Percentiles rank a stretch among this genome's conserved stretches.
Evolutionary conservation across 176 grass and related monocot genomes (phyloP).

Genomic region (Avena sativa): DNA sequence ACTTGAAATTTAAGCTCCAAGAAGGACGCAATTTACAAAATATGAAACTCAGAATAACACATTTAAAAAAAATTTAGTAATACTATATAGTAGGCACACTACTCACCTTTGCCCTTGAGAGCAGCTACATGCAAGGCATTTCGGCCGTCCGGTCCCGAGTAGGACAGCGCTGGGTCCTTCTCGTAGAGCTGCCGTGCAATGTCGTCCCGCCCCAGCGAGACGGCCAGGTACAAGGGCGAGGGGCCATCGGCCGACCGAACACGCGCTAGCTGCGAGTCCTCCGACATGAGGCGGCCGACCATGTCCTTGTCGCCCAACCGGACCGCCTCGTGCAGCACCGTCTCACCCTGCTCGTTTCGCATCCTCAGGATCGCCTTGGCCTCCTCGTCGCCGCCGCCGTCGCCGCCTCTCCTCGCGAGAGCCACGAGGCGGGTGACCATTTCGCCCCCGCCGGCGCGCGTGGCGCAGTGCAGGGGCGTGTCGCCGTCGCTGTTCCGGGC

Average conservation of each 20-base stretch:
- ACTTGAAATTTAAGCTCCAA: too few species aligned
- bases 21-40: too few species aligned
- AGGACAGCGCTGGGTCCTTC: background rate
- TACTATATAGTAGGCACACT: too few species aligned
- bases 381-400: background rate
- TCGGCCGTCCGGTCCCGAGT: constrained; percentile 30
- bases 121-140: constrained; percentile 39
- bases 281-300: background rate
- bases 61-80: too few species aligned
- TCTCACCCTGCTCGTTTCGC: constrained; percentile 21
- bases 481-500: background rate
- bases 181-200: constrained; percentile 12
- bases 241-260: background rate
- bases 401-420: background rate
- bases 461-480: constrained; percentile 31
- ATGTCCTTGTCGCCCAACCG: background rate
- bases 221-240: constrained; percentile 37
- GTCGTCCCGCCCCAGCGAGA: background rate
- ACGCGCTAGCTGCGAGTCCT: constrained; percentile 3
- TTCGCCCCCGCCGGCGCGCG: background rate
- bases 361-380: background rate
- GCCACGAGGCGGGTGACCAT: background rate
- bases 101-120: constrained; percentile 33
- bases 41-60: too few species aligned
- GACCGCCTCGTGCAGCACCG: constrained; percentile 29